Evolutionary conservation across 768 basidiomycete species (phyloP).

Genomic region (Xerocomellus intermedius): DNA sequence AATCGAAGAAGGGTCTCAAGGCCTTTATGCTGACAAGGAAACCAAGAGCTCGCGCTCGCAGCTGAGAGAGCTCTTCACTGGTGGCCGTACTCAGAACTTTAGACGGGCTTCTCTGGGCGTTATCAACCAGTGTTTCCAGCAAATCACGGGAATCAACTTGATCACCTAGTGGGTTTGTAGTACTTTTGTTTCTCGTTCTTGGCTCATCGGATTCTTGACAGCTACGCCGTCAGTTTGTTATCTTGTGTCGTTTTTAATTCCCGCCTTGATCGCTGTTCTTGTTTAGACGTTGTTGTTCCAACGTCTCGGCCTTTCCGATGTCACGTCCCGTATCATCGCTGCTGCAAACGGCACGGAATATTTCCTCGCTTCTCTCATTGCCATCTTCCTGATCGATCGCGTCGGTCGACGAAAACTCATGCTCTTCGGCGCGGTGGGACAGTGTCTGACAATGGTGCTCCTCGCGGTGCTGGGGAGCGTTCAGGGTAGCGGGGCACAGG

Average conservation of each 20-base stretch:
- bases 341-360: conserved; percentile 74
- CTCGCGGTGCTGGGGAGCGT: conserved; percentile 58
- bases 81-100: conserved; percentile 61
- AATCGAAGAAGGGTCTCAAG: conserved; percentile 34
- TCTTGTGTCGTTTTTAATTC: neutral
- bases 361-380: conserved; percentile 67
- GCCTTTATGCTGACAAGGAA: neutral
- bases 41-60: conserved; percentile 20
- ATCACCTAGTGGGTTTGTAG: conserved; percentile 55
- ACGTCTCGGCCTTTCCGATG: conserved; percentile 55
- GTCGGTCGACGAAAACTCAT: conserved; percentile 73
- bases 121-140: conserved; percentile 64
- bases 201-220: conserved; percentile 11
- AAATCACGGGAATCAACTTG: conserved; percentile 65
- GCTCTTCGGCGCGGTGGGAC: conserved; percentile 65
- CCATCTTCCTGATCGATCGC: conserved; percentile 69
- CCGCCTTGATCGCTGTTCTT: neutral
- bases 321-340: conserved; percentile 58
- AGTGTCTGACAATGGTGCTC: conserved; percentile 56
- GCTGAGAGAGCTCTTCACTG: conserved; percentile 52
- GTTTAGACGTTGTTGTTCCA: conserved; percentile 52
- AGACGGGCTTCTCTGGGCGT: conserved; percentile 54
- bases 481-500: conserved; percentile 45
- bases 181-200: conserved; percentile 12
- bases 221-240: conserved; percentile 31